These are phyloP conservation scores for Phanerodontia chrysosporium DNA, from an alignment of 768 basidiomycete species.

Conservation along the genomic window DNA sequence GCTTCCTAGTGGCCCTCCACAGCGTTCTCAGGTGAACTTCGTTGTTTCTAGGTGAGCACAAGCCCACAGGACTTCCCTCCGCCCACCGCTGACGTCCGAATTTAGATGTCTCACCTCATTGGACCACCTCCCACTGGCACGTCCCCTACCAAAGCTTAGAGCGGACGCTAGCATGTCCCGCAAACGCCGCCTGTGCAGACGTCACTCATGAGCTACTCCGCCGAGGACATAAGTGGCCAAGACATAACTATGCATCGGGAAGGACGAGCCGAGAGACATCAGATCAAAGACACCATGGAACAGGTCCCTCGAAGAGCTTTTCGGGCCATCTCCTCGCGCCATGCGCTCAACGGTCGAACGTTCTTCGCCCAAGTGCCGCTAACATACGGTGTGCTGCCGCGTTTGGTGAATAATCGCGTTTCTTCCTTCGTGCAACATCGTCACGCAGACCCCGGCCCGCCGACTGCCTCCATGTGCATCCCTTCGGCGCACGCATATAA, in stretches of 20 bases:
- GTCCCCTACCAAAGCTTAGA: too few relatives aligned
- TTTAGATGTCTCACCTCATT: too few relatives aligned
- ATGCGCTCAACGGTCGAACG: not conserved
- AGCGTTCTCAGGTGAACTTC: not conserved
- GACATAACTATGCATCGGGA: not conserved
- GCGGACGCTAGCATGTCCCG: not conserved
- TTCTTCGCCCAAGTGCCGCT: not conserved
- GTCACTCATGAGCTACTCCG: not conserved
- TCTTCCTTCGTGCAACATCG: not conserved
- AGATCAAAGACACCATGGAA: not conserved
- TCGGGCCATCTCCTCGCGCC: not conserved
- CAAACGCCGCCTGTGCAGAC: not conserved
- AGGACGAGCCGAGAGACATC: not conserved
- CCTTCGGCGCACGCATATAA: not conserved
- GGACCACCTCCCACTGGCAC: too few relatives aligned
- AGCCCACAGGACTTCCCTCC: not conserved
- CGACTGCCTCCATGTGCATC: not conserved
- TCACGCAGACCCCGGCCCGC: not conserved
- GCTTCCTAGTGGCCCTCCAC: not conserved
- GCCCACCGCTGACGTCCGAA: not conserved
- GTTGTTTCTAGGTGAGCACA: not conserved
- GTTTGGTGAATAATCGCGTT: not conserved
- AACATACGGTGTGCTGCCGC: not conserved
- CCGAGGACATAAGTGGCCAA: not conserved
- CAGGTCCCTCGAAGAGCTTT: not conserved